phyloP scores from a whole-genome alignment of 176 grass and related monocot species.

The Cenchrus fungigraminus region DNA sequence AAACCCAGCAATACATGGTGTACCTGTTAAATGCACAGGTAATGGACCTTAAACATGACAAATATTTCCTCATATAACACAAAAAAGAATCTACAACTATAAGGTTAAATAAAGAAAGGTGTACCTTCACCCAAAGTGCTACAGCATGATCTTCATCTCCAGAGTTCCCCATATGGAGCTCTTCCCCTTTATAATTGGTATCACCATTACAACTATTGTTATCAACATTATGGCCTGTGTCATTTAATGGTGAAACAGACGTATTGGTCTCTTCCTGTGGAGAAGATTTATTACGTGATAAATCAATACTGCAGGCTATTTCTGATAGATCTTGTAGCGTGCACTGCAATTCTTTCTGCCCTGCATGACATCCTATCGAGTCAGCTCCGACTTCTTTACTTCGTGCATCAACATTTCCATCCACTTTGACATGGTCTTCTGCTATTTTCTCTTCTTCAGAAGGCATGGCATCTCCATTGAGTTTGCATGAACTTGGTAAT shows the following conservation, averaged over 20 bases:
- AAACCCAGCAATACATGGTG: neutral
- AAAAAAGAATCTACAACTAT: neutral
- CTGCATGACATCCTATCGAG: slow-evolving; percentile 19
- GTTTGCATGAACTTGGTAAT: slow-evolving; percentile 36
- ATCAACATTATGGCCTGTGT: slow-evolving; percentile 31
- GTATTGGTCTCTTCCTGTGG: slow-evolving; percentile 42
- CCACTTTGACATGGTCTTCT: slow-evolving; percentile 38
- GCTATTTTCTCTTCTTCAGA: slow-evolving; percentile 39
- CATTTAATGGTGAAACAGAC: slow-evolving; percentile 44
- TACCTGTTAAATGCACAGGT: slow-evolving; percentile 38
- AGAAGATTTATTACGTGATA: slow-evolving; percentile 41
- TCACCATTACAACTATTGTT: slow-evolving; percentile 50
- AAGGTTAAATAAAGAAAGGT: slow-evolving; percentile 23
- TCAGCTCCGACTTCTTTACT: slow-evolving; percentile 18
- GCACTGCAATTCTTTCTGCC: slow-evolving; percentile 46
- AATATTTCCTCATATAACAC: slow-evolving; percentile 11
- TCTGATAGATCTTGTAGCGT: slow-evolving; percentile 59
- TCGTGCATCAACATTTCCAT: slow-evolving; percentile 36
- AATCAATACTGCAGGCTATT: slow-evolving; percentile 61
- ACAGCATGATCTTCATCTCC: slow-evolving; percentile 62
- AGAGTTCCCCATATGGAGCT: slow-evolving; percentile 35
- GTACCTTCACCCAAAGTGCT: slow-evolving; percentile 98
- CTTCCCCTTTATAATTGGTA: slow-evolving; percentile 40
- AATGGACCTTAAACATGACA: slow-evolving; percentile 13
- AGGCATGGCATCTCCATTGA: slow-evolving; percentile 39